These are phyloP conservation scores for Hyphopichia pseudoburtonii DNA, from an alignment of 1,139 yeast species.

Conservation along the genomic window DNA sequence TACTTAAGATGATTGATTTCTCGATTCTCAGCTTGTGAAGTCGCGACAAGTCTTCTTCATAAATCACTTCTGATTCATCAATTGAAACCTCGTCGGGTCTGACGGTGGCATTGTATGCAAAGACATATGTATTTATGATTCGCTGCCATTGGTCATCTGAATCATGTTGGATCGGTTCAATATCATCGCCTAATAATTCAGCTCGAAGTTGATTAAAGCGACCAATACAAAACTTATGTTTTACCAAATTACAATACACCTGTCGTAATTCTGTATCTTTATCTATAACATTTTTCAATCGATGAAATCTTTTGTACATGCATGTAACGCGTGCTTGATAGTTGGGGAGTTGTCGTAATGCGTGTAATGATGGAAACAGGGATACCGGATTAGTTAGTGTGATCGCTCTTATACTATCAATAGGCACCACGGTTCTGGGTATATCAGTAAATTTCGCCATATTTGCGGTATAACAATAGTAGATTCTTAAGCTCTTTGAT, in stretches of 20 bases:
- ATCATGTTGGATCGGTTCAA: slow-evolving; percentile 19
- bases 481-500: neutral
- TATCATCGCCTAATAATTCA: slow-evolving; percentile 13
- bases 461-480: neutral
- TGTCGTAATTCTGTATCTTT: slow-evolving; percentile 1
- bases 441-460: slow-evolving; percentile 4
- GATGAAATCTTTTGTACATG: slow-evolving; percentile 33
- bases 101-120: slow-evolving; percentile 42
- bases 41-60: slow-evolving; percentile 20
- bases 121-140: slow-evolving; percentile 33
- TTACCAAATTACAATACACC: slow-evolving; percentile 2
- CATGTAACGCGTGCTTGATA: slow-evolving; percentile 15
- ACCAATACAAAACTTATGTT: slow-evolving; percentile 8
- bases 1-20: slow-evolving; percentile 25
- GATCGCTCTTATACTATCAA: slow-evolving; percentile 1
- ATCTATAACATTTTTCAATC: slow-evolving; percentile 29
- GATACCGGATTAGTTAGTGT: slow-evolving; percentile 5
- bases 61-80: slow-evolving; percentile 15
- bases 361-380: slow-evolving; percentile 9
- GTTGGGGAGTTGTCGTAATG: slow-evolving; percentile 11
- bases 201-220: slow-evolving; percentile 20
- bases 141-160: slow-evolving; percentile 17
- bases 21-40: slow-evolving; percentile 24
- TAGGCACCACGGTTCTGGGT: neutral
- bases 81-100: slow-evolving; percentile 12